Conservation (phyloP, 2,329 filamentous ascomycete species). For the Sclerotinia borealis region DNA sequence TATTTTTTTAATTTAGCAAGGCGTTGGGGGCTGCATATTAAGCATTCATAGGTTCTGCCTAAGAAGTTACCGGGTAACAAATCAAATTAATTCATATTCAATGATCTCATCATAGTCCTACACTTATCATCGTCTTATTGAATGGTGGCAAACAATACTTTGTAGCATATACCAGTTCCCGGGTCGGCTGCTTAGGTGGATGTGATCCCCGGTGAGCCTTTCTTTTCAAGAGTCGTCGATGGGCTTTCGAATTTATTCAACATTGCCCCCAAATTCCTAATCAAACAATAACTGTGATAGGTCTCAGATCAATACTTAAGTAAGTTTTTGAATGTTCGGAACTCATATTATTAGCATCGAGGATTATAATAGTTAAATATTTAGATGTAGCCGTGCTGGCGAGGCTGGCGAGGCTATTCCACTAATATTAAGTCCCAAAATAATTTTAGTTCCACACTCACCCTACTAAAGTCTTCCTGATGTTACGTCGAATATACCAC, state of each 20-base stretch:
- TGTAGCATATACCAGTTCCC: neutral
- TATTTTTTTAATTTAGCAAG: constrained; percentile 15
- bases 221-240: neutral
- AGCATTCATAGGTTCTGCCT: neutral
- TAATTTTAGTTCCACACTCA: neutral
- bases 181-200: no score
- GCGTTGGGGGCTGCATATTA: constrained; percentile 7
- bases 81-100: neutral
- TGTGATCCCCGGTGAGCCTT: neutral
- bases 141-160: neutral
- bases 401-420: neutral
- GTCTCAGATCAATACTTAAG: no score
- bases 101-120: neutral
- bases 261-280: no score
- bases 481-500: constrained; percentile 17
- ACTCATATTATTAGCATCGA: no score
- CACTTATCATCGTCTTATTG: neutral
- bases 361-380: neutral
- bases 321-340: no score
- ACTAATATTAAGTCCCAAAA: neutral
- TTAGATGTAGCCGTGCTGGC: neutral
- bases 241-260: no score
- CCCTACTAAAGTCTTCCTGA: constrained; percentile 5
- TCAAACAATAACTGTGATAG: no score
- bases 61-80: neutral